Evolutionary conservation across 257 asterid species (phyloP).

Genomic region (Ligustrum vulgare): DNA sequence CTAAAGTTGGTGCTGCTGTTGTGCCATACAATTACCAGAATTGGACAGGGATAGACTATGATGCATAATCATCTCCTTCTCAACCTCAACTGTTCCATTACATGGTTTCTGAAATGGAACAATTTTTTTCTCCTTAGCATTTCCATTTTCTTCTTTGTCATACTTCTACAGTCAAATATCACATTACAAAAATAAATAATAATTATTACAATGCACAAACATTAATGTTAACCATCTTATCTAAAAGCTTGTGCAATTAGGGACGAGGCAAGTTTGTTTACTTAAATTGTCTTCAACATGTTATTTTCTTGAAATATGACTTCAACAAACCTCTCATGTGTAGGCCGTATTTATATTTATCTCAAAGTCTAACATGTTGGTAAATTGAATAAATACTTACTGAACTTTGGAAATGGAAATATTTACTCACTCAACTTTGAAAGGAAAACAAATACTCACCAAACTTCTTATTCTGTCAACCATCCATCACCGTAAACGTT

Average conservation of each 20-base stretch:
- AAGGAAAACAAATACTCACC: no score
- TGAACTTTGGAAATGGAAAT: no score
- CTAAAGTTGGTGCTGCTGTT: slow-evolving; percentile 15
- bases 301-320: no score
- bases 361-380: neutral
- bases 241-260: neutral
- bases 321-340: no score
- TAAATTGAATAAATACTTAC: no score
- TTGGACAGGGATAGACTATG: slow-evolving; percentile 34
- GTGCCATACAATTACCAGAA: slow-evolving; percentile 23
- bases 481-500: no score
- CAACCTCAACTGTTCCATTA: neutral
- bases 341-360: neutral
- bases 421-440: no score
- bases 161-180: slow-evolving; percentile 25
- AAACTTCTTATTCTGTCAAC: no score
- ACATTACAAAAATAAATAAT: neutral
- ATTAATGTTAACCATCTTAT: neutral
- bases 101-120: slow-evolving; percentile 37
- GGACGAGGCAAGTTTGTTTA: neutral
- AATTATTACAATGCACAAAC: neutral
- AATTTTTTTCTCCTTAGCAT: slow-evolving; percentile 6
- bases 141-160: slow-evolving; percentile 20
- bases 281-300: neutral
- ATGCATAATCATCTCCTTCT: neutral